Evolutionary conservation across 495 filamentous ascomycete species (phyloP), one percentile per base, ranked within the genome.

Genomic region (Polyplosphaeria fusca): DNA sequence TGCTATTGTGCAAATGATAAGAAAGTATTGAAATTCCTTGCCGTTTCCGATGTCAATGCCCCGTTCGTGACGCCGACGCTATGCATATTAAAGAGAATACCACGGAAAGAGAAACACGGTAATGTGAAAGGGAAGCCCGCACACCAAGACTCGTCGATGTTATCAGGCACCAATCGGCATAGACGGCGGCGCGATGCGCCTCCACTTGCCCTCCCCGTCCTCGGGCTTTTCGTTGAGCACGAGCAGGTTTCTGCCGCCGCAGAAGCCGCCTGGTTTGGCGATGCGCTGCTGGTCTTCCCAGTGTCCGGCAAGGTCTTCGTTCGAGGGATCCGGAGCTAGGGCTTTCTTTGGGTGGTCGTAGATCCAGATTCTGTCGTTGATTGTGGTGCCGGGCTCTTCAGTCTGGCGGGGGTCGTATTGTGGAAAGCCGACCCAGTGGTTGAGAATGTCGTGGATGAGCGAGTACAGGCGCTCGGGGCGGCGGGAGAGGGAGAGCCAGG

Each of bases 401-500:
- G 35, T 38, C 19, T 56, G 53, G 7, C 65, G 53, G 12, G 44
- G 32, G 32, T 67, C 67, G 42, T 13, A 32, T 3, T 16, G 26
- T 5, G 63, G 63, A 16, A 66, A 41, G 16, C 59, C 59, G 5
- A 66, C 49, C 4, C 40, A 0, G 20, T 53, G 37, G 35, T 63
- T 69, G 5, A 69, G 40, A 13, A 65, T 39, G 32, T 56, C 44
- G 35, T 69, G 67, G n/a, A 67, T 56, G 20, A 52, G 38, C 2
- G 54, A 25, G 35, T 60, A 67, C 1, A 65, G 52, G 7, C 60
- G 54, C 49, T 72, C 69, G n/a, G 64, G 47, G n/a, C 69, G 63
- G 4, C 66, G 53, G 14, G 63, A 52, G 26, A 67, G 44, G 1
- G 60, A 53, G 7, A 72, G 61, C 61, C 63, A 72, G 18, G 47